Conservation (phyloP, 805 yeast species). For the Hermanozyma aechmeae region DNA sequence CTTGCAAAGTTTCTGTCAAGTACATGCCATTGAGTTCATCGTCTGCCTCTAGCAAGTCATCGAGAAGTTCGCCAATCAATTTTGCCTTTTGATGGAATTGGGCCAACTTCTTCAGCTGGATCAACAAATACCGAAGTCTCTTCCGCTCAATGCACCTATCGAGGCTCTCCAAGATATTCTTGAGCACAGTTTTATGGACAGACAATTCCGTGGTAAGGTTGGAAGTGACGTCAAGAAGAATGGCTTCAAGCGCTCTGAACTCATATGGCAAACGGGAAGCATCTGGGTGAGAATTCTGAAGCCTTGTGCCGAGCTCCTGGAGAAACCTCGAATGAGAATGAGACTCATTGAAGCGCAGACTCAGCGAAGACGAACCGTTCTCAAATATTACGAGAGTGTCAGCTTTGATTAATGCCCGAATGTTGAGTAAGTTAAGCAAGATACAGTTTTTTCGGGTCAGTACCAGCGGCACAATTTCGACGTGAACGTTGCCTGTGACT, state of each 20-base stretch:
- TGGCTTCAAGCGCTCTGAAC: slow-evolving; percentile 81
- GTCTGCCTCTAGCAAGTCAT: slow-evolving; percentile 80
- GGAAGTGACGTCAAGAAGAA: slow-evolving; percentile 69
- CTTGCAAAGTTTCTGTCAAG: slow-evolving; percentile 51
- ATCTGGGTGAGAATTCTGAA: slow-evolving; percentile 21
- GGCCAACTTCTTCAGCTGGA: slow-evolving; percentile 76
- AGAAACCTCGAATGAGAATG: slow-evolving; percentile 36
- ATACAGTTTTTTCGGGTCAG: slow-evolving; percentile 39
- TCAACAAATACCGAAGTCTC: slow-evolving; percentile 65
- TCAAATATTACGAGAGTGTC: slow-evolving; percentile 44
- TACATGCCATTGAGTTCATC: slow-evolving; percentile 79
- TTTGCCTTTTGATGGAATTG: slow-evolving; percentile 79
- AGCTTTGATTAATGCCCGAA: slow-evolving; percentile 43
- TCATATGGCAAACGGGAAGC: slow-evolving; percentile 60
- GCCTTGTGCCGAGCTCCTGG: slow-evolving; percentile 29
- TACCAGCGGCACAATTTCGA: slow-evolving; percentile 50
- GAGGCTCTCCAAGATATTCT: slow-evolving; percentile 63
- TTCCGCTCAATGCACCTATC: slow-evolving; percentile 78
- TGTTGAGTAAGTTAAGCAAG: slow-evolving; percentile 38
- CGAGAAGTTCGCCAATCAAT: slow-evolving; percentile 73
- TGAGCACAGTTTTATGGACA: slow-evolving; percentile 68
- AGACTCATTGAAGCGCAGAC: slow-evolving; percentile 32
- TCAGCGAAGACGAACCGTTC: slow-evolving; percentile 25
- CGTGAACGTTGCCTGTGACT: slow-evolving; percentile 11
- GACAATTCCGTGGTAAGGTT: slow-evolving; percentile 81